Conservation (phyloP, 75 land plant genomes). For the Selaginella moellendorffii region DNA sequence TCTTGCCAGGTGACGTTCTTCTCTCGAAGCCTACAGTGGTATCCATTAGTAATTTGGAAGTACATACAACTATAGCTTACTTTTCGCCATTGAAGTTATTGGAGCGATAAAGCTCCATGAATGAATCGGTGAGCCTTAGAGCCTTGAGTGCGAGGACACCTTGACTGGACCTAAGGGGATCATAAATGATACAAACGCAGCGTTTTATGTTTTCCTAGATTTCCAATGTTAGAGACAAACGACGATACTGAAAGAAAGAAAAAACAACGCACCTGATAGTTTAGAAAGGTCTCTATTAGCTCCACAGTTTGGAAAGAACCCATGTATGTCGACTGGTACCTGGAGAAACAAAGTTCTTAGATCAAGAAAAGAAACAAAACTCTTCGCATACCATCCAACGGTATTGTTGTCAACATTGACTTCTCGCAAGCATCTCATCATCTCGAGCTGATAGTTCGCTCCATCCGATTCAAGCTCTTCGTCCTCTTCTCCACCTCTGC, state of each 20-base stretch:
- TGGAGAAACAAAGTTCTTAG: slow-evolving; percentile 14
- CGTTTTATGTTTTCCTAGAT: slow-evolving; percentile 83
- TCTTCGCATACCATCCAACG: slow-evolving; percentile 66
- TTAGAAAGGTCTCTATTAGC: slow-evolving; percentile 79
- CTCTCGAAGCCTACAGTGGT: slow-evolving; percentile 59
- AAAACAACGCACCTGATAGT: slow-evolving; percentile 56
- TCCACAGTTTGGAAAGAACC: slow-evolving; percentile 85
- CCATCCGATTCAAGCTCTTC: slow-evolving; percentile 93
- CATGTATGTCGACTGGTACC: slow-evolving; percentile 87
- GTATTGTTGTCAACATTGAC: slow-evolving; percentile 96
- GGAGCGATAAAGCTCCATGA: slow-evolving; percentile 79
- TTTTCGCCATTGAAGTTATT: slow-evolving; percentile 83
- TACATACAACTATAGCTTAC: slow-evolving; percentile 22
- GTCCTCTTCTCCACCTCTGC: slow-evolving; percentile 66
- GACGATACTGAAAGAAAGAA: background rate
- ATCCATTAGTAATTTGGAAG: background rate
- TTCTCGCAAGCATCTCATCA: slow-evolving; percentile 94
- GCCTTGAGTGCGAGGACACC: slow-evolving; percentile 91
- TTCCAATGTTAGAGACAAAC: background rate
- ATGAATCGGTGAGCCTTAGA: slow-evolving; percentile 72
- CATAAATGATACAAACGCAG: slow-evolving; percentile 94
- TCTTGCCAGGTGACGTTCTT: slow-evolving; percentile 86
- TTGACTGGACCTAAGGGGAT: slow-evolving; percentile 76
- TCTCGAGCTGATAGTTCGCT: slow-evolving; percentile 93
- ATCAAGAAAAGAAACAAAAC: background rate